Evolutionary conservation across 257 asterid genomes (phyloP).

Genomic region (Solanum verrucosum): DNA sequence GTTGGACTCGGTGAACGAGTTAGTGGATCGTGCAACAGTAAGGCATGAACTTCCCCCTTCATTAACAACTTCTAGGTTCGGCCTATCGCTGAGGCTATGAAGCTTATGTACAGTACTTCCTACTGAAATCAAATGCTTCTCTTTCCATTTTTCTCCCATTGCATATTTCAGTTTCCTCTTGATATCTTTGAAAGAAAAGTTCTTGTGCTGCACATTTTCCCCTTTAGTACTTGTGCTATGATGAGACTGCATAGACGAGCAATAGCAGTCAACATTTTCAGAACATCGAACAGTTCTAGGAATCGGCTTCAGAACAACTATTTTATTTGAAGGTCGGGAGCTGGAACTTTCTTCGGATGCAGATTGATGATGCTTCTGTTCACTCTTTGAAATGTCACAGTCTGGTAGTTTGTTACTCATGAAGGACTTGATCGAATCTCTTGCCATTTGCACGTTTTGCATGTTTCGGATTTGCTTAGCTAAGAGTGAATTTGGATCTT

Average conservation of each 20-base stretch:
- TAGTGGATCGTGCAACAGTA: not conserved
- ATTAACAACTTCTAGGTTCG: not conserved
- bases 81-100: not conserved
- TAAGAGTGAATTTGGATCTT: slow-evolving; percentile 27
- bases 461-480: slow-evolving; percentile 8
- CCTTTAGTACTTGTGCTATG: slow-evolving; percentile 8
- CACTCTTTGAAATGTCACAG: not conserved
- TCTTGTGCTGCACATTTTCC: slow-evolving; percentile 16
- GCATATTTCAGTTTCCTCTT: slow-evolving; percentile 48
- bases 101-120: not conserved
- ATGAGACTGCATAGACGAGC: slow-evolving; percentile 40
- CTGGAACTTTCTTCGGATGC: slow-evolving; percentile 6
- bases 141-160: slow-evolving; percentile 29
- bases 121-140: slow-evolving; percentile 1
- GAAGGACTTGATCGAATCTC: slow-evolving; percentile 3
- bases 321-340: slow-evolving; percentile 24
- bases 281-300: slow-evolving; percentile 12
- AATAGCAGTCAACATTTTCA: slow-evolving; percentile 25
- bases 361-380: slow-evolving; percentile 2
- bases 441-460: slow-evolving; percentile 6
- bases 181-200: slow-evolving; percentile 47
- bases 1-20: slow-evolving; percentile 8
- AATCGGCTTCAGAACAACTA: slow-evolving; percentile 50
- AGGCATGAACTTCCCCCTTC: not conserved
- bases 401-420: slow-evolving; percentile 4